Evolutionary conservation across 23 red algal species (phyloP).

Genomic region (Gracilaria gracilis): DNA sequence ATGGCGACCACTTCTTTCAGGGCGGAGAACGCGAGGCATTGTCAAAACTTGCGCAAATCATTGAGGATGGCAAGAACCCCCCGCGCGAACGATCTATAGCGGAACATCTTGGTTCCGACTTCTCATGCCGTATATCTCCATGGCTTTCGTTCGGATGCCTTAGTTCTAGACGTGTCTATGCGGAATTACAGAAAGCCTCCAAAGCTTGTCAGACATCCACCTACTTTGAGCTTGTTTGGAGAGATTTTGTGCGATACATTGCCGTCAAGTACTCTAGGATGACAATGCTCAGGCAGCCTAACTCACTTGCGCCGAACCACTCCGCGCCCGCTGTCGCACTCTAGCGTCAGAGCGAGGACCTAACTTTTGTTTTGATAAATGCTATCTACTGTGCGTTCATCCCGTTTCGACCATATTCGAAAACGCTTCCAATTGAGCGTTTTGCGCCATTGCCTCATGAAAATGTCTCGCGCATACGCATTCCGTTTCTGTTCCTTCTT

Average conservation of each 20-base stretch:
- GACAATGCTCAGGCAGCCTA: constrained; percentile 6
- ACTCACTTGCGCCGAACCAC: not conserved
- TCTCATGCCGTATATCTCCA: constrained; percentile 89
- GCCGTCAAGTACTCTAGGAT: constrained; percentile 73
- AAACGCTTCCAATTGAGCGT: not conserved
- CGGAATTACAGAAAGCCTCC: constrained; percentile 17
- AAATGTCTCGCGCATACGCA: constrained; percentile 12
- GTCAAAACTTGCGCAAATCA: constrained; percentile 61
- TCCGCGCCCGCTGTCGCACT: not conserved
- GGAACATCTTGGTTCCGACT: constrained; percentile 82
- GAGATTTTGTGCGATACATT: constrained; percentile 96
- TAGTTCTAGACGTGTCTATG: constrained; percentile 76
- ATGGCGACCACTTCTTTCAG: constrained; percentile 13
- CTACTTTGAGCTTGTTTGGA: constrained; percentile 95
- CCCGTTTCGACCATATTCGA: not conserved
- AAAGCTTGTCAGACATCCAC: constrained; percentile 38
- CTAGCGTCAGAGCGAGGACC: not conserved
- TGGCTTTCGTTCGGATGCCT: constrained; percentile 97
- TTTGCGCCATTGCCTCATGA: constrained; percentile 11
- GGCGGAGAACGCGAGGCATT: constrained; percentile 92
- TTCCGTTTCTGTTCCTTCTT: constrained; percentile 12
- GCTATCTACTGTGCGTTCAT: not conserved
- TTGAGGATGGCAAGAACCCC: constrained; percentile 35
- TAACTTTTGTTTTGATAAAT: not conserved
- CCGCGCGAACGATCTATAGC: constrained; percentile 20